Evolutionary conservation across 2,329 filamentous ascomycete species (phyloP).

Genomic region (Ceratocystis huliohia): DNA sequence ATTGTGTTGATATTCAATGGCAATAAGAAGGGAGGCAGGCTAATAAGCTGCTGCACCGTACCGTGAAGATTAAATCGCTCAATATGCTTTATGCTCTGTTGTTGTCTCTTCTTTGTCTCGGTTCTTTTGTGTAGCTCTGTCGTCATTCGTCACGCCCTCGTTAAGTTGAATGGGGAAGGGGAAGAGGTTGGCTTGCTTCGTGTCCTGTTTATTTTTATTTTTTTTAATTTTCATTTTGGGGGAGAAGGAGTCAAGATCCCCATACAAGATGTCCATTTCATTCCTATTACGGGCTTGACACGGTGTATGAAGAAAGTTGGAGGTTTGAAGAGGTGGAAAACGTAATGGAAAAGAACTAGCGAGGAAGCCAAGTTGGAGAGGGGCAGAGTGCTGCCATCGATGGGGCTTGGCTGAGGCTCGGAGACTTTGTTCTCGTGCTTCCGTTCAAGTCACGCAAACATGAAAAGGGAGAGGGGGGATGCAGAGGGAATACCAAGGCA

Average conservation of each 20-base stretch:
- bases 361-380: neutral
- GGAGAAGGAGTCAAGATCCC: neutral
- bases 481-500: neutral
- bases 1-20: neutral
- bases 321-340: neutral
- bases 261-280: neutral
- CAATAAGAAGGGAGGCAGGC: neutral
- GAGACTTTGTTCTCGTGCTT: neutral
- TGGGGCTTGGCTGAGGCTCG: neutral
- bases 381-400: neutral
- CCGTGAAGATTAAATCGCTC: constrained; percentile 1
- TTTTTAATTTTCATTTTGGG: neutral
- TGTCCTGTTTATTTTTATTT: neutral
- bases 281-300: neutral
- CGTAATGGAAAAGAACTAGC: neutral
- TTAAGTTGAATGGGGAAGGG: neutral
- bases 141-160: neutral
- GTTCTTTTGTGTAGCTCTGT: neutral
- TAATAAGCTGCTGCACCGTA: neutral
- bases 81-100: neutral
- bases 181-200: neutral
- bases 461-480: neutral
- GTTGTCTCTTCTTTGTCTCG: neutral
- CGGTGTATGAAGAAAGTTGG: neutral
- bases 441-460: neutral